A percentile compares a stretch with the other conserved stretches of the same genome.
Conservation (phyloP, 176 grass and related monocot species). For the Phragmites australis region DNA sequence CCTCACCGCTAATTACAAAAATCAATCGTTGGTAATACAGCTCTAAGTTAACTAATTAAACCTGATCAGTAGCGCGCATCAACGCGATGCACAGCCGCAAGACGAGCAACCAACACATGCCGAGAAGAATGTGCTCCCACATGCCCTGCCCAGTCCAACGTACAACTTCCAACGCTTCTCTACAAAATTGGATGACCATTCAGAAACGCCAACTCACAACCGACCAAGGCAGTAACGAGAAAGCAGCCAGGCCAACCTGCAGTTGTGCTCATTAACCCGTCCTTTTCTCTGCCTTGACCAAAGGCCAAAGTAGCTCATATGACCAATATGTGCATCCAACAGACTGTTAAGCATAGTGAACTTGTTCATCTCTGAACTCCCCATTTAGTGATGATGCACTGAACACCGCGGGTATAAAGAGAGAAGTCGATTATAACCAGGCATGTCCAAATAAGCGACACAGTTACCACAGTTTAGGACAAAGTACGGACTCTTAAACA, state of each 20-base stretch:
- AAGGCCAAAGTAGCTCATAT: neutral
- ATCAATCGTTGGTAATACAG: neutral
- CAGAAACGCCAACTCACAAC: neutral
- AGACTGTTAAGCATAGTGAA: neutral
- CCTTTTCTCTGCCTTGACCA: neutral
- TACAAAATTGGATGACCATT: neutral
- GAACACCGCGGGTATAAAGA: neutral
- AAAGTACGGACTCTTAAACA: constrained; percentile 16
- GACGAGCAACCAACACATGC: neutral
- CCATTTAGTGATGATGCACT: neutral
- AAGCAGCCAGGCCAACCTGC: neutral
- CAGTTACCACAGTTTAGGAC: constrained; percentile 34
- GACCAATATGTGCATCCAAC: neutral
- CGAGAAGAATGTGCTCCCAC: neutral
- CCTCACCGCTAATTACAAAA: neutral
- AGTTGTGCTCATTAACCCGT: neutral
- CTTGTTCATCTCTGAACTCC: neutral
- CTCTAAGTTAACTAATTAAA: neutral
- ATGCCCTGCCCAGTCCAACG: no score
- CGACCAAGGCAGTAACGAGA: neutral
- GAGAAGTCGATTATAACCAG: neutral
- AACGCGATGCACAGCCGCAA: neutral
- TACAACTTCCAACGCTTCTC: no score
- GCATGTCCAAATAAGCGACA: constrained; percentile 4
- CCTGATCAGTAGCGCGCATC: neutral